Base-by-base conservation (phyloP, 1,284 basidiomycete species). In the Sporisorium reilianum region DNA sequence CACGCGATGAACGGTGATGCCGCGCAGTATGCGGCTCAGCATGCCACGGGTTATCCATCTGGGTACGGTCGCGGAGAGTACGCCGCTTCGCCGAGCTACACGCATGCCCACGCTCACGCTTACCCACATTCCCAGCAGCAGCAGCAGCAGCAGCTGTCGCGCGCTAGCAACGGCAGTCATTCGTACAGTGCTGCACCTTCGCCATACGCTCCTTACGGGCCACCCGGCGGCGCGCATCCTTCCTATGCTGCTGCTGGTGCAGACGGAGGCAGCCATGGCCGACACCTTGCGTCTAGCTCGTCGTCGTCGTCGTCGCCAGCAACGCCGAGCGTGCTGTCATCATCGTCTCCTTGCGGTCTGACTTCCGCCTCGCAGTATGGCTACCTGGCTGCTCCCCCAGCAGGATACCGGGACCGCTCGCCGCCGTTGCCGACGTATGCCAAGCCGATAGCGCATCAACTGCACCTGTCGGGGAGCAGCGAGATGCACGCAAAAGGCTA, bases 391-490 rank as follows among this genome's bases (percentile, higher is more conserved):
- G 67, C 61, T 0, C 67, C 67, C 10, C 57, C 57, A 2, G 23
- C 20, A 5, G 62, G 57, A 4, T 64, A 70, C 38, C 20, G 20
- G 3, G 54, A 60, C 34, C 53, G 62, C n/a, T 49, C 53, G 3
- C 67, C 62, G n/a, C 62, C 62, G 3, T 36, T 70, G 50, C 67
- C 67, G 14, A 70, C 67, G n/a, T 70, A 64, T 28, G 45, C 28
- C n/a, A 60, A 52, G 11, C 50, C 67, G 12, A 9, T 63, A 7
- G 26, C 64, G 54, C 64, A 67, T 4, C 64, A 67, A 30, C 40
- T 57, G 7, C 61, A 60, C 20, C 23, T 52, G 8, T 9, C 32
- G 2, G 55, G 14, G 20, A 8, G 30, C 20, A 42, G 41, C 5
- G 25, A 36, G 14, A 40, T 12, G 25, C 12, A 45, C 22, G 61